Base-by-base conservation (phyloP, 306 rosid species). In the Medicago lupulina region DNA sequence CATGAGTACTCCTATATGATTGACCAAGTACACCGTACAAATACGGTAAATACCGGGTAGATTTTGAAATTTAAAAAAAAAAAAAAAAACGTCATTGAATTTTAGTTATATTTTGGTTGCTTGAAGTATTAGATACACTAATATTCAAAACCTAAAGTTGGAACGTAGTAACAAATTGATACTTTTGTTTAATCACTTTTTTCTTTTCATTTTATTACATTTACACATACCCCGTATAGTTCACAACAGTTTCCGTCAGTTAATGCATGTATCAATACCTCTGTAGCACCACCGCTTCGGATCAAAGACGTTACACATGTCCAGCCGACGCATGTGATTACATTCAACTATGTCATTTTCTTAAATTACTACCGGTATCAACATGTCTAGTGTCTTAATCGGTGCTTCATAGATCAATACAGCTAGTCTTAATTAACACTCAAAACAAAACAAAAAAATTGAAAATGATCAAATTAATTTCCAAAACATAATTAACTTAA, bases 391-490 rank as follows among this genome's bases (percentile, higher is more conserved):
- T 28, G 31, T 28, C 31, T 28, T 28, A 3, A 0, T 28, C 31
- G 31, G 0, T 28, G 4, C 31, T 28, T 28, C 31, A 28, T 28
- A 28, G 31, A 28, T 28, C 31, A 28, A 41, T 41, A 41, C 14
- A 10, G 47, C 4, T 9, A 41, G 8, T 47, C 53, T 47, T 49
- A 55, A 7, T 9, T 15, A 14, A 77, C 62, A 77, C 8, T 12
- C 39, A 23, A 46, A 19, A 50, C 14, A 70, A 31, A 4, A 31
- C 38, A 34, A 34, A 34, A 2, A 39, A 49, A 49, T 49, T 11
- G 8, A 78, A 74, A 9, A 61, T 50, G n/a, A 58, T 50, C 21
- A 38, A 49, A 19, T 63, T 61, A 21, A 44, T 68, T 63, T 66
- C 38, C 44, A 53, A 74, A 43, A n/a, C 67, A 16, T 9, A 31